Conservation (phyloP, 495 filamentous ascomycete genomes). For the Penicillium mononematosum region DNA sequence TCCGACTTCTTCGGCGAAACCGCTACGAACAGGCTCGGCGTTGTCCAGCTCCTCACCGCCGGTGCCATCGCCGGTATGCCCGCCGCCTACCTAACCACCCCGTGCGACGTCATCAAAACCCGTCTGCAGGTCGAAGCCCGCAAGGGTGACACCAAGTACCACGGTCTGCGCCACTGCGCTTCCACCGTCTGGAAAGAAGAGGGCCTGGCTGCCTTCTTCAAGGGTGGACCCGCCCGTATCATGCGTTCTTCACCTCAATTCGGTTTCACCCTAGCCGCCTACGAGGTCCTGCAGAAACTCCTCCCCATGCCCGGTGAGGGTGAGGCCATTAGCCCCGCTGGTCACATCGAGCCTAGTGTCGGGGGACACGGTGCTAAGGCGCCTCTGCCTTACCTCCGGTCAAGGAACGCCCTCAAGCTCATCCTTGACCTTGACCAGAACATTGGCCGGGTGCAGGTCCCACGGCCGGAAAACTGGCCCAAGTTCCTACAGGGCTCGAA, state of each 20-base stretch:
- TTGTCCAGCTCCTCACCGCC: slow-evolving; percentile 88
- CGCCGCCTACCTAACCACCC: slow-evolving; percentile 94
- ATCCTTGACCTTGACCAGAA: slow-evolving; percentile 92
- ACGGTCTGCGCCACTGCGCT: slow-evolving; percentile 82
- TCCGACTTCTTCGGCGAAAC: slow-evolving; percentile 89
- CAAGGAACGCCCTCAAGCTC: slow-evolving; percentile 92
- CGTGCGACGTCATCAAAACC: slow-evolving; percentile 98
- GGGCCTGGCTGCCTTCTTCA: slow-evolving; percentile 95
- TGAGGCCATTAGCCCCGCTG: slow-evolving; percentile 44
- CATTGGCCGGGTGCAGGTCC: slow-evolving; percentile 69
- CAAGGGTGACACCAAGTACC: slow-evolving; percentile 88
- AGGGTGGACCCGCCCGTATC: slow-evolving; percentile 93
- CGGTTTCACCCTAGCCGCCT: slow-evolving; percentile 92
- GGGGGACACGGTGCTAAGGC: slow-evolving; percentile 59
- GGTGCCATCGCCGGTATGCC: slow-evolving; percentile 99
- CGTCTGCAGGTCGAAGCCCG: slow-evolving; percentile 94
- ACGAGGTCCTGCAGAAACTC: slow-evolving; percentile 82
- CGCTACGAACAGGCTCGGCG: slow-evolving; percentile 82
- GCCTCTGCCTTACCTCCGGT: slow-evolving; percentile 78
- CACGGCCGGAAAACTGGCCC: slow-evolving; percentile 48
- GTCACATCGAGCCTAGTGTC: slow-evolving; percentile 53
- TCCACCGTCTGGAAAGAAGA: slow-evolving; percentile 81
- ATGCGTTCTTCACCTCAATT: slow-evolving; percentile 94
- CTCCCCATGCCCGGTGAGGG: slow-evolving; percentile 76
- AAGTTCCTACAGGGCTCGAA: slow-evolving; percentile 38